Conservation (phyloP, 2,329 filamentous ascomycete species). For the Aspergillus hortae region DNA sequence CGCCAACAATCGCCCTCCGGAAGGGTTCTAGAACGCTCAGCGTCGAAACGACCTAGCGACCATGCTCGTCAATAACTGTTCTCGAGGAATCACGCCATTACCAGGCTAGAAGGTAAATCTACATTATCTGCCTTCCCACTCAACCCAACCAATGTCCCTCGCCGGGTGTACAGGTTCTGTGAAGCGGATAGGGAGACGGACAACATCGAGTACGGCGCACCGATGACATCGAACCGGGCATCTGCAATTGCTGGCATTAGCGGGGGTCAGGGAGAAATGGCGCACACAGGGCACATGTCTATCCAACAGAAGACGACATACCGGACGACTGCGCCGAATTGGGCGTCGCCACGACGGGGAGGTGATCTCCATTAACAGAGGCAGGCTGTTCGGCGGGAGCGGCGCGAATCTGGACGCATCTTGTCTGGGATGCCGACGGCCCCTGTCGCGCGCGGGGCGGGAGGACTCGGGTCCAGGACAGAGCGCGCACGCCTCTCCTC, state of each 20-base stretch:
- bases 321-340: slow-evolving; percentile 41
- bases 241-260: slow-evolving; percentile 52
- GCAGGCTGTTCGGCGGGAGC: slow-evolving; percentile 37
- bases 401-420: slow-evolving; percentile 44
- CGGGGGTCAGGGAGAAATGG: slow-evolving; percentile 12
- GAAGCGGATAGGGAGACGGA: slow-evolving; percentile 91
- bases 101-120: slow-evolving; percentile 21
- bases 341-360: slow-evolving; percentile 36
- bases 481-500: slow-evolving; percentile 31
- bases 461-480: slow-evolving; percentile 31
- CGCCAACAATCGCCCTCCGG: slow-evolving; percentile 71
- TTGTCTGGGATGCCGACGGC: slow-evolving; percentile 21
- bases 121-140: slow-evolving; percentile 91
- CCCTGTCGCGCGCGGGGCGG: slow-evolving; percentile 22
- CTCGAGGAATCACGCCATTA: not conserved
- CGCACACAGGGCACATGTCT: not conserved
- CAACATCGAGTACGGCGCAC: slow-evolving; percentile 86
- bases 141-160: slow-evolving; percentile 85
- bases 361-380: slow-evolving; percentile 34
- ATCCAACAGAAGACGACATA: slow-evolving; percentile 17
- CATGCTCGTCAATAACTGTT: slow-evolving; percentile 1
- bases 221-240: slow-evolving; percentile 90
- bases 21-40: slow-evolving; percentile 83
- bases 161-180: slow-evolving; percentile 86
- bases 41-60: slow-evolving; percentile 72